Evolutionary conservation across 352 stramenopile genomes (phyloP), one percentile per base, ranked within the genome.

Genomic region (Phytopythium oedochilum): DNA sequence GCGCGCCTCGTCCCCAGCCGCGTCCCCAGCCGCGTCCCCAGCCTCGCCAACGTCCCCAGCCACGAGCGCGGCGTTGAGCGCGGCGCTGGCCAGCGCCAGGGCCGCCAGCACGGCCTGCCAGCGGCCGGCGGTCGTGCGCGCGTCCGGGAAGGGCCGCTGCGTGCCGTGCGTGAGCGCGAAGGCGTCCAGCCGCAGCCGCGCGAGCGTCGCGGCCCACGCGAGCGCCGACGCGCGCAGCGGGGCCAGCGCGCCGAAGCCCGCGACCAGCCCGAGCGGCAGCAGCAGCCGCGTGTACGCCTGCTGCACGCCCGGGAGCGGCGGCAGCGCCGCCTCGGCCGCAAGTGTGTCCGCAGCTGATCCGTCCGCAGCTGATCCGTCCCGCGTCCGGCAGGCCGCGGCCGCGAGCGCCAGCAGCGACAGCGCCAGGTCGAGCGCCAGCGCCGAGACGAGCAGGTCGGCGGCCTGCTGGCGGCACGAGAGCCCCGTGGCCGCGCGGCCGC

Each of bases 221-320:
- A 89, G 26, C 0, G 81, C 35, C n/a, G 60, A 59, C 18, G 55
- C 63, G 17, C 61, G 34, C 9, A 78, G 40, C 4, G 83, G 80
- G 12, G 61, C 51, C 25, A 89, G 63, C 5, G 74, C 68, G 0
- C 71, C 75, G 54, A 92, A 92, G 70, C 78, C 88, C 25, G 78
- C 66, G 18, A 89, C 66, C 57, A 78, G 83, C 10, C 76, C 83
- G 29, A 91, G 66, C 28, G 63, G 79, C 18, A 85, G 62, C 51
- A 86, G 49, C 26, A 92, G 64, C 46, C 89, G 80, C 10, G 80
- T 80, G 61, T 91, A 92, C 64, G 90, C 83, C 38, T 84, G 78
- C 53, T 91, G 71, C 14, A 91, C 80, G 31, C 83, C 83, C 26
- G 88, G 76, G 54, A 89, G 89, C 32, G 63, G 55, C 8, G 66